A percentile compares a stretch with the other conserved stretches of the same genome.
These are phyloP conservation scores for Daldinia decipiens DNA, from an alignment of 495 filamentous ascomycete species.

Conservation along the genomic window DNA sequence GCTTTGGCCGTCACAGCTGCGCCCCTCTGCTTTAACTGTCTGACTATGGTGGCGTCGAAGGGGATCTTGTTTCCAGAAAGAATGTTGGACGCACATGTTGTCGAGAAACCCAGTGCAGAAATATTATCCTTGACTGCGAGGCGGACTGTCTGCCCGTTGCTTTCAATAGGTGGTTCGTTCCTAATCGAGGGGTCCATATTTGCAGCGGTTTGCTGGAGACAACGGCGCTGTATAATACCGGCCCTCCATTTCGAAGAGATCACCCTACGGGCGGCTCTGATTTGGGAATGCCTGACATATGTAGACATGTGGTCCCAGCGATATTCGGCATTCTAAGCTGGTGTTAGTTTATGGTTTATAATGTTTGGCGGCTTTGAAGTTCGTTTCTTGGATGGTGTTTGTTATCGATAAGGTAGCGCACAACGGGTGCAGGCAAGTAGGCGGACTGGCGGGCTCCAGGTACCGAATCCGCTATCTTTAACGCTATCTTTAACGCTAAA, in stretches of 20 bases:
- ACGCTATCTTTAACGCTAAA: not conserved
- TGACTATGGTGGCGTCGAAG: constrained; percentile 84
- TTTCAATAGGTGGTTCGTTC: constrained; percentile 6
- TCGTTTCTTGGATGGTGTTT: constrained; percentile 1
- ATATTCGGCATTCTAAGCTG: constrained; percentile 11
- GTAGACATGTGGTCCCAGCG: constrained; percentile 48
- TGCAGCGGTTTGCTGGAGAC: constrained; percentile 24
- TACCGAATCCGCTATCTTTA: not conserved
- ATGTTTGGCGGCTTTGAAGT: constrained; percentile 1
- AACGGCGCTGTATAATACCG: constrained; percentile 18
- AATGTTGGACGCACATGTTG: constrained; percentile 83
- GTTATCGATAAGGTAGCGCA: constrained; percentile 29
- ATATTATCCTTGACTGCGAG: constrained; percentile 94
- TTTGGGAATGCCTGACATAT: constrained; percentile 44
- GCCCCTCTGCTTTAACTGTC: constrained; percentile 69
- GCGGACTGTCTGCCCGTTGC: constrained; percentile 33
- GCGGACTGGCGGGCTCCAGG: not conserved
- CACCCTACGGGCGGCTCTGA: constrained; percentile 43
- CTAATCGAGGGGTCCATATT: constrained; percentile 2
- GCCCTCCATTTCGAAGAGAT: constrained; percentile 39
- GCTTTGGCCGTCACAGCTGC: constrained; percentile 80
- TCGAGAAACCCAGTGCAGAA: constrained; percentile 67
- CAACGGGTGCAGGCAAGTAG: not conserved
- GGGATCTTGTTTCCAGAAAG: constrained; percentile 77
- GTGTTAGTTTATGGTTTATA: constrained; percentile 5